These are phyloP conservation scores for Monilinia vaccinii-corymbosi DNA, from an alignment of 2,329 filamentous ascomycete genomes.

Conservation along the genomic window DNA sequence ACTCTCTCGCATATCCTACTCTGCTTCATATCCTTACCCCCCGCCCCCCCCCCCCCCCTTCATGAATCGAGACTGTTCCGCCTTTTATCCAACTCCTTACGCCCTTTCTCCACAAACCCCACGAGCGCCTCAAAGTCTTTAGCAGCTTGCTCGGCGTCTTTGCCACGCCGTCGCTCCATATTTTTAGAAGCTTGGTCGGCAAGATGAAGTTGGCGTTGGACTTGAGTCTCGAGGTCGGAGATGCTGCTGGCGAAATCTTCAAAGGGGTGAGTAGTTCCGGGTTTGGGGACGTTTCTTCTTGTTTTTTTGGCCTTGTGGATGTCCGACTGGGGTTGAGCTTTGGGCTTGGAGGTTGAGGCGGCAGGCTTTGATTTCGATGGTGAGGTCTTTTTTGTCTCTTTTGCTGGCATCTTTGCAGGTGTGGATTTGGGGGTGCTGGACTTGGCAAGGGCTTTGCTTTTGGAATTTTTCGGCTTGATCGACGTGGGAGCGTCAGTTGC, in stretches of 20 bases:
- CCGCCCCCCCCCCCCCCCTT: too few relatives aligned
- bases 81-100: background rate
- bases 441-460: background rate
- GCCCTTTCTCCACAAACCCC: background rate
- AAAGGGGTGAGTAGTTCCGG: background rate
- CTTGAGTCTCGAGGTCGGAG: background rate
- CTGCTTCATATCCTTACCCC: background rate
- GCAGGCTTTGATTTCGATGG: background rate
- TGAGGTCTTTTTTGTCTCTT: background rate
- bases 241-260: background rate
- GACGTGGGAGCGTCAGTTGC: background rate
- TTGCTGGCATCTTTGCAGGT: background rate
- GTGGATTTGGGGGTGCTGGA: background rate
- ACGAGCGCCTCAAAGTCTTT: background rate
- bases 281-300: background rate
- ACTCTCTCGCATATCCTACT: background rate
- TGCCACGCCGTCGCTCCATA: background rate
- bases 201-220: background rate
- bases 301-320: background rate
- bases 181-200: background rate
- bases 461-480: background rate
- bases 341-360: background rate
- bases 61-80: background rate
- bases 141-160: background rate
- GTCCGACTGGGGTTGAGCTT: background rate